These are phyloP conservation scores for Neocatenulostroma microsporum DNA, from an alignment of 2,329 filamentous ascomycete species.

Conservation along the genomic window DNA sequence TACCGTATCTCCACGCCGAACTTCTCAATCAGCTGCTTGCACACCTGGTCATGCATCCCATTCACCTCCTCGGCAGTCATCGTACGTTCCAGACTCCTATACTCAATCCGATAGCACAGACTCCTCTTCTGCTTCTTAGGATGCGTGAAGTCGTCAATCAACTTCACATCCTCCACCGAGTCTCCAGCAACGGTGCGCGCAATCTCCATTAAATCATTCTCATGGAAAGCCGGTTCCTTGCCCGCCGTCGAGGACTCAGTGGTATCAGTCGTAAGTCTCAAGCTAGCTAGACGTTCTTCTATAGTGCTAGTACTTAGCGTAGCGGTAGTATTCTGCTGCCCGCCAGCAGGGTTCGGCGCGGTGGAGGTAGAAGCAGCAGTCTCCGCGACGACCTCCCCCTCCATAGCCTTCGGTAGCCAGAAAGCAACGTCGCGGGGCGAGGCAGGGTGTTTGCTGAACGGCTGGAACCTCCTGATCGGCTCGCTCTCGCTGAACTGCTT, in stretches of 20 bases:
- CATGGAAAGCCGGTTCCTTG: constrained; percentile 57
- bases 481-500: constrained; percentile 59
- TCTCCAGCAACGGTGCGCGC: constrained; percentile 77
- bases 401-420: constrained; percentile 55
- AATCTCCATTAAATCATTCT: constrained; percentile 96
- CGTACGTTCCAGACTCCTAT: constrained; percentile 84
- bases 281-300: too few relatives aligned
- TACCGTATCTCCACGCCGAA: constrained; percentile 73
- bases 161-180: constrained; percentile 74
- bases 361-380: constrained; percentile 26
- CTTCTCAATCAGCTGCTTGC: constrained; percentile 55
- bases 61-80: constrained; percentile 78
- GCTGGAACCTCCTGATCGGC: constrained; percentile 59
- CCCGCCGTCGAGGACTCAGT: constrained; percentile 29
- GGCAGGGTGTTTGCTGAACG: constrained; percentile 85
- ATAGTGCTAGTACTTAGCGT: too few relatives aligned
- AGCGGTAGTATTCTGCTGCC: too few relatives aligned
- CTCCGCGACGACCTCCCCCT: constrained; percentile 21
- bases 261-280: too few relatives aligned
- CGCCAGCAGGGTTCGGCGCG: constrained; percentile 27
- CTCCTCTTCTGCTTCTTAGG: constrained; percentile 76
- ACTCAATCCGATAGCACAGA: constrained; percentile 87
- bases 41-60: constrained; percentile 62
- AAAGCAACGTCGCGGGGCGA: constrained; percentile 92
- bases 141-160: constrained; percentile 82